Base-by-base conservation (phyloP, 2,329 filamentous ascomycete species). In the Calonectria pauciramosa region DNA sequence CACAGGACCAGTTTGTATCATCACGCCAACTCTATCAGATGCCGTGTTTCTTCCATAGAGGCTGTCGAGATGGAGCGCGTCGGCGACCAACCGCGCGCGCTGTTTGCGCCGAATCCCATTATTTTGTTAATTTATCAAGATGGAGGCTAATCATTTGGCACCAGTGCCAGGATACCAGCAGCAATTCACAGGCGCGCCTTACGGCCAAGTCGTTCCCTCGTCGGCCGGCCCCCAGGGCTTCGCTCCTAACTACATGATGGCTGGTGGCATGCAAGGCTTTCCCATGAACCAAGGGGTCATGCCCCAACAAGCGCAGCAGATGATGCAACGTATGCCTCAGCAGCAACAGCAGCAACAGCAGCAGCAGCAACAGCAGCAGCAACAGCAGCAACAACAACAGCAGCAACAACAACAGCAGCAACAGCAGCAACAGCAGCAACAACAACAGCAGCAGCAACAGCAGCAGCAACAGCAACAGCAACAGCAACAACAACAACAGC, bases 111-210 rank as follows among this genome's bases (percentile, higher is more conserved):
- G 44, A 68, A 54, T 60, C 30, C 20, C 70, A 71, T 56, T 64
- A 34, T 44, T 59, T 28, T 32, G 20, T 56, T 30, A n/a, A 44
- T 60, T 71, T 52, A 32, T 28, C 11, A 49, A 28, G 41, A 64
- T 51, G 63, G 47, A 77, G 52, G 77, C 80, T 79, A 49, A 81
- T 63, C 63, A 28, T 44, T 59, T 68, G 41, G 41, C 41, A 64
- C 38, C 66, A 91, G 90, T 92, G 87, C 84, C 89, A 78, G 92
- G 89, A 76, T 91, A 91, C 77, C 86, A 90, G 32, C 89, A 91
- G 51, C 90, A 91, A 68, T 93, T 91, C 78, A 88, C 90, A 30
- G 87, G 86, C 79, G 88, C 89, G 44, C 89, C 91, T 7, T 93
- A 92, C 80, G 90, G 89, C 75, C 84, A 88, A 79, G 87, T 88